phyloP scores from a whole-genome alignment of 2,329 filamentous ascomycete species.

The Colletotrichum camelliae region DNA sequence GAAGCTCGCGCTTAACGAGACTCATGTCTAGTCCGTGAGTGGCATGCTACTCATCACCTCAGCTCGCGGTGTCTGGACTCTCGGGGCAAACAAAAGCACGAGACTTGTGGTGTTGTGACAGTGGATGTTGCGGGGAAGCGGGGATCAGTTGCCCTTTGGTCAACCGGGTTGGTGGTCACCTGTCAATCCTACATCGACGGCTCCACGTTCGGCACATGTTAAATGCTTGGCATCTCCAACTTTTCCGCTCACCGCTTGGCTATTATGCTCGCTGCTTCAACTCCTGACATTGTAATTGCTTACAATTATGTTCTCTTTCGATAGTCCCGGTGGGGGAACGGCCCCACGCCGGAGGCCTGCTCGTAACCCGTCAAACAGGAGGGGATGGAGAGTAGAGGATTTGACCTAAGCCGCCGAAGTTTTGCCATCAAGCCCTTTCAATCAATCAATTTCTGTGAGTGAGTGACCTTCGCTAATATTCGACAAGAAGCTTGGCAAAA shows the following conservation, averaged over 20 bases:
- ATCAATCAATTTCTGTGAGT: not conserved
- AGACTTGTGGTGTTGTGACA: not conserved
- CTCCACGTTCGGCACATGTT: constrained; percentile 10
- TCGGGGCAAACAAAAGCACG: not conserved
- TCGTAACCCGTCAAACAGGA: not conserved
- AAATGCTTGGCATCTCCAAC: not conserved
- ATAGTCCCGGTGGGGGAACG: not conserved
- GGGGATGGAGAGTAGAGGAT: too few relatives aligned
- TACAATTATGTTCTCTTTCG: not conserved
- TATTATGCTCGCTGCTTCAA: not conserved
- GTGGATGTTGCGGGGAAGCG: constrained; percentile 6
- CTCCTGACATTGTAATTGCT: not conserved
- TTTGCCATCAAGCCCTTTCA: not conserved
- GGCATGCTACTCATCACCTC: not conserved
- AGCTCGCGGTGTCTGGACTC: not conserved
- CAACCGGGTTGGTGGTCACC: constrained; percentile 16
- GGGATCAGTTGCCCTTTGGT: not conserved
- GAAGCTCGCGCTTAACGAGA: not conserved
- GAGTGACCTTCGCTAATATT: not conserved
- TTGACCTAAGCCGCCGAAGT: not conserved
- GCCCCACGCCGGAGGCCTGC: not conserved
- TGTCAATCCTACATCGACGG: not conserved
- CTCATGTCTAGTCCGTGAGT: not conserved
- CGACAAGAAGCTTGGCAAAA: not conserved
- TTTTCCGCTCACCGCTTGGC: not conserved